Conservation (phyloP, 805 yeast genomes). For the Pichia phayaonensis region DNA sequence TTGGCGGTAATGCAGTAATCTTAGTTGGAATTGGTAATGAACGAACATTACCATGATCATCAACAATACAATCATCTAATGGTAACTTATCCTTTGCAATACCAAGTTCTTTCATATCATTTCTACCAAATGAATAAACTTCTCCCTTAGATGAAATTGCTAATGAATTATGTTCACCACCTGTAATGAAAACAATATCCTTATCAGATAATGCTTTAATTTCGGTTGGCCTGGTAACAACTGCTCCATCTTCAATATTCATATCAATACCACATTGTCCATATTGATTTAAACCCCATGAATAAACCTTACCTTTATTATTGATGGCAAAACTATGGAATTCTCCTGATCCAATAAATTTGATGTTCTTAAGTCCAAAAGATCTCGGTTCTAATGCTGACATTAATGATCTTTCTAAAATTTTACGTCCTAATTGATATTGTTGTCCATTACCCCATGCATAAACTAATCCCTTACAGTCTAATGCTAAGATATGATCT, state of each 20-base stretch:
- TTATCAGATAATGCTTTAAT: conserved; percentile 57
- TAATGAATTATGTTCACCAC: conserved; percentile 92
- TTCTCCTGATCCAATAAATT: conserved; percentile 85
- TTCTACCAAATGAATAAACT: conserved; percentile 80
- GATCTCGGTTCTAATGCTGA: conserved; percentile 73
- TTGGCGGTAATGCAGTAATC: conserved; percentile 48
- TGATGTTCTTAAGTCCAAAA: conserved; percentile 73
- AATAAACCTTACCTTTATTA: conserved; percentile 55
- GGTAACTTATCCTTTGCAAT: conserved; percentile 62
- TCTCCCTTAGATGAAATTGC: conserved; percentile 69
- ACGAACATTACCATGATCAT: conserved; percentile 72
- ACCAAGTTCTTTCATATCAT: conserved; percentile 91
- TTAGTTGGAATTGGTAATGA: conserved; percentile 82
- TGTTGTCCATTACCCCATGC: conserved; percentile 99
- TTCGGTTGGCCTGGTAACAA: conserved; percentile 68
- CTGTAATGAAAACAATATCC: conserved; percentile 57
- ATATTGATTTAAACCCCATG: conserved; percentile 96
- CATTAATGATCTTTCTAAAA: conserved; percentile 69
- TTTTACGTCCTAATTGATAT: conserved; percentile 81
- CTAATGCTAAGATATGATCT: conserved; percentile 83
- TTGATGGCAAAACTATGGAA: conserved; percentile 93
- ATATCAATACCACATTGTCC: conserved; percentile 90
- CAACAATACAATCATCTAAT: conserved; percentile 57
- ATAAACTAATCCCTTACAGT: conserved; percentile 75
- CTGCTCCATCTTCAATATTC: conserved; percentile 77